Evolutionary conservation across 441 rosid genomes (phyloP).

Genomic region (Metrosideros polymorpha): DNA sequence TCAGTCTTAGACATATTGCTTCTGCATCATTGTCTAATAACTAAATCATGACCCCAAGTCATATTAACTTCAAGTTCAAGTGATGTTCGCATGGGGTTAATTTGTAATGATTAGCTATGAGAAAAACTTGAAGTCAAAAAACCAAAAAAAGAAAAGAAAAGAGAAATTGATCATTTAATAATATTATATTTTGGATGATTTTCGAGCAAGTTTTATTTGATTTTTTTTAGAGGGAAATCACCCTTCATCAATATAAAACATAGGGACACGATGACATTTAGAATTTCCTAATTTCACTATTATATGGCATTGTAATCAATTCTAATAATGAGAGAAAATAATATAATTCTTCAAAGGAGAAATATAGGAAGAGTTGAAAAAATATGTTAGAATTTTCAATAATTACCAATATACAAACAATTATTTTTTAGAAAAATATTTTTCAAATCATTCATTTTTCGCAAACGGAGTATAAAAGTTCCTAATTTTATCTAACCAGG

Average conservation of each 20-base stretch:
- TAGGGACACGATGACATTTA: not conserved
- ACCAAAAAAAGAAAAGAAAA: not conserved
- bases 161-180: not conserved
- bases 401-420: not conserved
- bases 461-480: too few relatives aligned
- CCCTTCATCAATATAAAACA: not conserved
- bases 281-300: not conserved
- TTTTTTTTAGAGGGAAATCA: not conserved
- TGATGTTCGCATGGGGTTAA: not conserved
- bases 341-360: not conserved
- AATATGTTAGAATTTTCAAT: not conserved
- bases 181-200: not conserved
- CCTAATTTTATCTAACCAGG: too few relatives aligned
- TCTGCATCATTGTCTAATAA: not conserved
- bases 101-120: not conserved
- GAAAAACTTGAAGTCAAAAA: not conserved
- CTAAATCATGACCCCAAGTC: not conserved
- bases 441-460: not conserved
- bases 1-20: not conserved
- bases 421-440: not conserved
- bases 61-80: not conserved
- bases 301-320: not conserved
- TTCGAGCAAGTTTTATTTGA: not conserved
- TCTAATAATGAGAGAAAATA: not conserved
- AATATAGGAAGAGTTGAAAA: not conserved